Evolutionary conservation across 768 basidiomycete species (phyloP), one percentile per base, ranked within the genome.

Genomic region (Lyophyllum semitale): DNA sequence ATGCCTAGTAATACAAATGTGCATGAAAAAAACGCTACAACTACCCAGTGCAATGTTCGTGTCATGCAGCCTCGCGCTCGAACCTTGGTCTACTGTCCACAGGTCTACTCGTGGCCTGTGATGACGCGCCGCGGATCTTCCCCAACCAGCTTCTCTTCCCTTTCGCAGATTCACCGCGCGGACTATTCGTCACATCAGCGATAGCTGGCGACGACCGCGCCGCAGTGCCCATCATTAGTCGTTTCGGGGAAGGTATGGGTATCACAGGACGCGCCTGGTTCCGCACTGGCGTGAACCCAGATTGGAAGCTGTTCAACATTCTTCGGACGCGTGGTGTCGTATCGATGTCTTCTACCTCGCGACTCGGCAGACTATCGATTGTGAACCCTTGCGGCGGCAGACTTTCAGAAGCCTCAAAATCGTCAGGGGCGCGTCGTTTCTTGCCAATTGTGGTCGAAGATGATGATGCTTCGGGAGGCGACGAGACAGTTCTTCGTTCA

Each of bases 351-450:
- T 74, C 74, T n/a, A 25, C 18, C 33, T 71, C 73, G 53, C 74
- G 71, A 46, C 74, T 75, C 20, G 77, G 71, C 25, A 80, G 68
- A 41, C 82, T 77, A 9, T 87, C 85, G 0, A 74, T 73, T 33
- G 79, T 85, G 73, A 82, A 89, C 3, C 76, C 87, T 63, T 91
- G 88, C 0, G 82, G 79, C 23, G 88, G 86, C 25, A 87, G 70
- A 49, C 65, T 71, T 48, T 79, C 77, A 49, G 68, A 79, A 64
- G 59, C 77, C 47, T 90, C 88, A 58, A 88, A 88, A 61, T 92
- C 89, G 52, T 91, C 90, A 1, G 91, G 90, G 25, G 84, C 86
- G 22, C 83, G 81, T 11, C 90, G 81, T 66, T 91, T 92, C 73
- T 84, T 86, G 27, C 88, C 85, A 32, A 82, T 78, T 15, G 80